Base-by-base conservation (phyloP, 73 alveolate genomes). In the Breviolum minutum region DNA sequence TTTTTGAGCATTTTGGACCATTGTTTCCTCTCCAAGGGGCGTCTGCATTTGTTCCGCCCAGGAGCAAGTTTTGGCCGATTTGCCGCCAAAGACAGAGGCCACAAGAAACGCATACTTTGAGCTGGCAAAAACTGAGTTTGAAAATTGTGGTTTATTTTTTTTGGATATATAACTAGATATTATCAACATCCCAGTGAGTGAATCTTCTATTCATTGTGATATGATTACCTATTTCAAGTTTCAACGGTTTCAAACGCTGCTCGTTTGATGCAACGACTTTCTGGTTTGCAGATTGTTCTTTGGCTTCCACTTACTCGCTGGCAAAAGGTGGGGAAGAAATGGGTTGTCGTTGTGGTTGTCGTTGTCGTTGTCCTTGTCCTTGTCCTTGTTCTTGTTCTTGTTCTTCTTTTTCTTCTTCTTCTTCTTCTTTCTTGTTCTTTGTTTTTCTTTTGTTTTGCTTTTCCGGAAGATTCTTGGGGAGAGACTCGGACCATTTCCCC, bases 291-390 rank as follows among this genome's bases (percentile, higher is more conserved):
- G 83, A 83, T 54, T 11, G 83, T 87, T 64, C 60, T 87, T 6
- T 87, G 95, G 95, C 82, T 87, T 11, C 95, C 95, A 32, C 82
- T 87, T 81, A 27, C 95, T 26, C 79, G 83, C 19, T 87, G 95
- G 95, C 95, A 87, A 83, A 87, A 87, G 95, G 90, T 48, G 90
- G 26, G 32, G 19, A 62, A 29, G n/a, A n/a, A 79, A 29, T 48
- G 40, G 16, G 71, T 17, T 19, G 69, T 10, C 66, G 3, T 30
- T 29, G 63, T 27, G 7, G 66, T 9, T 77, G 63, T 8, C 32
- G 19, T 13, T 5, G 12, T 20, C 8, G 26, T 71, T 71, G 80
- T 11, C 29, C 30, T 10, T 70, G 80, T 70, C 24, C 40, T 11
- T 70, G 8, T 16, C 6, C 40, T 16, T 16, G 80, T 7, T 70